Evolutionary conservation across 192 early-diverging fungal species (phyloP), one percentile per base, ranked within the genome.

Genomic region (Podila verticillata): DNA sequence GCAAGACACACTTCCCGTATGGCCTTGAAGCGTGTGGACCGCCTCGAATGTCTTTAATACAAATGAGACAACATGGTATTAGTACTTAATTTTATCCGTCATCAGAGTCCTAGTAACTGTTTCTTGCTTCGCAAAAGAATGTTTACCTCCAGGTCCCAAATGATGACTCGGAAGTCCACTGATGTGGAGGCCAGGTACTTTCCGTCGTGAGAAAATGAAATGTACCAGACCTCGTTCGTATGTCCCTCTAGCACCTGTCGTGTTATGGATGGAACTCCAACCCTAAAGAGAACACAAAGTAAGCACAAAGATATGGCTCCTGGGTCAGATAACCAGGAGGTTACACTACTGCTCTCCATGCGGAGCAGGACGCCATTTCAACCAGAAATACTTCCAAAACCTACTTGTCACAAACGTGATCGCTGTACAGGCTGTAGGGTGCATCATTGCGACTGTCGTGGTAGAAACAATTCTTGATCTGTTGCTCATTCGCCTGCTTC

Each of bases 221-320:
- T 86, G 73, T 94, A 96, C 98, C 98, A 99, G 10, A 99, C 97
- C 85, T 99, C 97, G 83, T 98, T 95, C 0, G 81, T 75, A 84
- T 99, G 98, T 15, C 90, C 92, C 48, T 70, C 67, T 7, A 91
- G 72, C 19, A 95, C 83, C 44, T 89, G 83, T 3, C 88, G 89
- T 1, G 92, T 90, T 35, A 92, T 81, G 30, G 72, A 84, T 48
- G 89, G 89, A 62, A 92, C 82, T 26, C 83, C 79, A 51, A 80
- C 67, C 29, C 84, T 85, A 26, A 1, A 22, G n/a, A 28, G 7
- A 24, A 54, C 44, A 47, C 44, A 47, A 9, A 9, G 44, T 47
- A 47, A 15, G 44, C 7, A 15, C 5, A 54, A 54, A 48, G 20
- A 44, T 44, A n/a, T n/a, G n/a, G 15, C 39, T 44, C 1, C 3